Conservation (phyloP, 768 basidiomycete genomes). For the Hygrocybe punicea region DNA sequence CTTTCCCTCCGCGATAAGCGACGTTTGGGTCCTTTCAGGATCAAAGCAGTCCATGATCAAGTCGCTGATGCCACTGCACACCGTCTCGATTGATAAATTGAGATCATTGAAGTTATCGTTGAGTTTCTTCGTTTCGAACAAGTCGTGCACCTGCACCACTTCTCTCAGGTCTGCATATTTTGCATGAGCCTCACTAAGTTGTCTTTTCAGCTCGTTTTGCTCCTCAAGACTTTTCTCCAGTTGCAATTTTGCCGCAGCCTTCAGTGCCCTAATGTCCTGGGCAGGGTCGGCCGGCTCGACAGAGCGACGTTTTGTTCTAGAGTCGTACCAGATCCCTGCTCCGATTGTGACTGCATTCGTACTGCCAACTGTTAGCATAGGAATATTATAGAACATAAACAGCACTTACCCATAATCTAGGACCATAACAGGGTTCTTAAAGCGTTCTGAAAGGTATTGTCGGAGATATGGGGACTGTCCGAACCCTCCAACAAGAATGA, state of each 20-base stretch:
- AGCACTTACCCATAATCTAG: not conserved
- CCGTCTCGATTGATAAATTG: not conserved
- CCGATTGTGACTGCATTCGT: not conserved
- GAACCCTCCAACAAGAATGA: not conserved
- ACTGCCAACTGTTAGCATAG: not conserved
- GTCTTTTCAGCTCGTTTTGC: not conserved
- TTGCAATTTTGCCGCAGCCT: not conserved
- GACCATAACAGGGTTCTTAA: not conserved
- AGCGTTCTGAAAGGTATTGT: not conserved
- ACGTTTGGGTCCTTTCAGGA: not conserved
- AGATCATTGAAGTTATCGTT: not conserved
- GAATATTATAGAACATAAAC: not conserved
- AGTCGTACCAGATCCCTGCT: not conserved
- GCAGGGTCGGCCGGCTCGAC: not conserved
- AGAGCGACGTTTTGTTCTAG: not conserved
- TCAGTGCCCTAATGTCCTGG: not conserved
- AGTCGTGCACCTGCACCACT: not conserved
- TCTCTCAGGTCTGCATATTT: not conserved
- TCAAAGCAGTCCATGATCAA: not conserved
- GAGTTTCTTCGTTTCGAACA: not conserved
- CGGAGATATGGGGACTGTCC: not conserved
- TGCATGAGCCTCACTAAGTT: not conserved
- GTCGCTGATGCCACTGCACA: not conserved
- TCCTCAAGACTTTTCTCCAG: not conserved
- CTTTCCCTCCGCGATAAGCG: not conserved